phyloP scores from a whole-genome alignment of 108 stramenopile species.

The Nitzschia inconspicua region DNA sequence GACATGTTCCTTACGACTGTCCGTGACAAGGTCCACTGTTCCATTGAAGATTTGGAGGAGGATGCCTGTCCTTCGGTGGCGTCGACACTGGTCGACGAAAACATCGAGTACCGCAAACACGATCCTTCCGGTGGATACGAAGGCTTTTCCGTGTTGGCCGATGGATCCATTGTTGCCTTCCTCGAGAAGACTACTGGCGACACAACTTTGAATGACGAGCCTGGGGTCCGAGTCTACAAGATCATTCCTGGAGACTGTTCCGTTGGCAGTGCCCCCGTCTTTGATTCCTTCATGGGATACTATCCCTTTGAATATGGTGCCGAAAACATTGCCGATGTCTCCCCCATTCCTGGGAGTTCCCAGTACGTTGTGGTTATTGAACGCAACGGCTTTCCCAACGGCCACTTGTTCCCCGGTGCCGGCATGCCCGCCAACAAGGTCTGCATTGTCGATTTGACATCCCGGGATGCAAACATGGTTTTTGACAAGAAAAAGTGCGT shows the following conservation, averaged over 20 bases:
- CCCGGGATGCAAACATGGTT: conserved; percentile 32
- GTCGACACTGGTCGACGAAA: conserved; percentile 16
- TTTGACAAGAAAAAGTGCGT: conserved; percentile 39
- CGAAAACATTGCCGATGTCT: conserved; percentile 42
- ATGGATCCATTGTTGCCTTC: conserved; percentile 32
- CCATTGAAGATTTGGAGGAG: conserved; percentile 26
- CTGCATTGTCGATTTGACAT: conserved; percentile 29
- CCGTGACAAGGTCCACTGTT: conserved; percentile 42
- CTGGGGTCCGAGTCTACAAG: conserved; percentile 34
- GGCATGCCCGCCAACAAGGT: conserved; percentile 34
- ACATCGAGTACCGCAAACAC: conserved; percentile 24
- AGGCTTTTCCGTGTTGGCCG: conserved; percentile 27
- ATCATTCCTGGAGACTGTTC: conserved; percentile 19
- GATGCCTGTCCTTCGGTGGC: conserved; percentile 20
- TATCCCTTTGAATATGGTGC: conserved; percentile 31
- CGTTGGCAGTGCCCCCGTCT: conserved; percentile 6
- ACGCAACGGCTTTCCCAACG: conserved; percentile 34
- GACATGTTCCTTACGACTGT: conserved; percentile 27
- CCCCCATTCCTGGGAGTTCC: conserved; percentile 31
- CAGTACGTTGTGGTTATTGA: conserved; percentile 31
- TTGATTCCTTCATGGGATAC: conserved; percentile 28
- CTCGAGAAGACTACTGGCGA: conserved; percentile 33
- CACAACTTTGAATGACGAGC: conserved; percentile 26
- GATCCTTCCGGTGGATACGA: conserved; percentile 40
- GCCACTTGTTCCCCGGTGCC: conserved; percentile 30